Percentiles rank a stretch among this genome's conserved stretches.
Evolutionary conservation across 1,139 yeast genomes (phyloP).

Genomic region (Blastobotrys elegans): DNA sequence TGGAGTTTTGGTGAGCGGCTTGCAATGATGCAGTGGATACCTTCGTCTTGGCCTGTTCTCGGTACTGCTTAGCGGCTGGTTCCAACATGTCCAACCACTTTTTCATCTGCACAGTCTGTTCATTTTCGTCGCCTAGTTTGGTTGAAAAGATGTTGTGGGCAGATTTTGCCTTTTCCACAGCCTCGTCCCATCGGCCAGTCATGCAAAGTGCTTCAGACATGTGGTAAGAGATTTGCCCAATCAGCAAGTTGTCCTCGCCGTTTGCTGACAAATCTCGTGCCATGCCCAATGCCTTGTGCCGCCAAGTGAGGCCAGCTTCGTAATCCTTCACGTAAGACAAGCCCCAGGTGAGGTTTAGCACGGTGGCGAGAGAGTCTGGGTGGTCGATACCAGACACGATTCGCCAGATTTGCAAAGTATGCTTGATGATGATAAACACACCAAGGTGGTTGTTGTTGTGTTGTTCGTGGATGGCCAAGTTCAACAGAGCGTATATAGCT

Average conservation of each 20-base stretch:
- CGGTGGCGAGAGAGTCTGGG: slow-evolving; percentile 64
- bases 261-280: slow-evolving; percentile 34
- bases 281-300: slow-evolving; percentile 45
- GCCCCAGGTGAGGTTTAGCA: slow-evolving; percentile 58
- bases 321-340: slow-evolving; percentile 50
- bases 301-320: slow-evolving; percentile 46
- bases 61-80: slow-evolving; percentile 34
- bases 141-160: slow-evolving; percentile 53
- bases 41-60: slow-evolving; percentile 20
- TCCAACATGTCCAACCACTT: slow-evolving; percentile 52
- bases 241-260: slow-evolving; percentile 36
- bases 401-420: slow-evolving; percentile 56
- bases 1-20: slow-evolving; percentile 9
- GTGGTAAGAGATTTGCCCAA: slow-evolving; percentile 59
- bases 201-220: slow-evolving; percentile 60
- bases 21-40: slow-evolving; percentile 15
- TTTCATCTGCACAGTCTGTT: slow-evolving; percentile 57
- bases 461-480: slow-evolving; percentile 69
- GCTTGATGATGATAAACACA: slow-evolving; percentile 57
- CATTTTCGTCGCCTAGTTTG: slow-evolving; percentile 58
- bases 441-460: slow-evolving; percentile 54
- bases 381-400: slow-evolving; percentile 53
- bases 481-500: slow-evolving; percentile 64
- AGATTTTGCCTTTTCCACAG: slow-evolving; percentile 48
- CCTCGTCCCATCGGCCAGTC: slow-evolving; percentile 48